These are phyloP conservation scores for Corylus heterophylla DNA, from an alignment of 306 rosid species.

Conservation along the genomic window DNA sequence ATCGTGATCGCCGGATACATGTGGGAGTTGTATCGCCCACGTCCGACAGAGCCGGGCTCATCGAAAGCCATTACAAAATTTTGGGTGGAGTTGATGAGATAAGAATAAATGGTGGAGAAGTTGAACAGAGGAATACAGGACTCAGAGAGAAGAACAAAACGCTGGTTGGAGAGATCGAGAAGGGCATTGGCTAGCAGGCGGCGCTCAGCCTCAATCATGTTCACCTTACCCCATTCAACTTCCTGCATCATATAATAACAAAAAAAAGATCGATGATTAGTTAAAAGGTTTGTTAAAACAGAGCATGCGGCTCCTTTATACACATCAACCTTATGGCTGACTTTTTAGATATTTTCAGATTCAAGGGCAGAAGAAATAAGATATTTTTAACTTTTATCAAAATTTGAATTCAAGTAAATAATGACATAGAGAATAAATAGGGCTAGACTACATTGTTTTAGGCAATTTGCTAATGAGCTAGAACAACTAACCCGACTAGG, in stretches of 20 bases:
- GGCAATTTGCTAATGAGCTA: no score
- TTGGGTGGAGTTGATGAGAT: conserved; percentile 56
- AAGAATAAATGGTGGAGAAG: conserved; percentile 68
- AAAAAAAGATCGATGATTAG: neutral
- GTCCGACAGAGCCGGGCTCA: conserved; percentile 62
- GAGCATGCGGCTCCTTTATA: no score
- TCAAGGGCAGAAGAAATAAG: neutral
- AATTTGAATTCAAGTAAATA: neutral
- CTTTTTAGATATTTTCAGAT: neutral
- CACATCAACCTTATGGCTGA: no score
- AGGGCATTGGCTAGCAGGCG: conserved; percentile 80
- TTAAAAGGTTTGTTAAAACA: no score
- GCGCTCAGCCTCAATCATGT: conserved; percentile 86
- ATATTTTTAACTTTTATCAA: no score
- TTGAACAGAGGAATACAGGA: conserved; percentile 84
- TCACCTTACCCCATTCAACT: conserved; percentile 77
- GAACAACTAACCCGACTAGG: conserved; percentile 73
- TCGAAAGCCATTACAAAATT: conserved; percentile 56
- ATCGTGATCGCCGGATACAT: conserved; percentile 57
- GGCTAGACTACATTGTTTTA: neutral
- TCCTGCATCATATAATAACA: conserved; percentile 40
- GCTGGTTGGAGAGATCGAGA: conserved; percentile 73
- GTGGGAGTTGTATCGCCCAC: conserved; percentile 54
- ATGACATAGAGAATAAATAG: neutral
- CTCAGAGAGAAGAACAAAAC: conserved; percentile 74